These are phyloP conservation scores for Saccharomycopsis amapae DNA, from an alignment of 805 yeast genomes.

Conservation along the genomic window DNA sequence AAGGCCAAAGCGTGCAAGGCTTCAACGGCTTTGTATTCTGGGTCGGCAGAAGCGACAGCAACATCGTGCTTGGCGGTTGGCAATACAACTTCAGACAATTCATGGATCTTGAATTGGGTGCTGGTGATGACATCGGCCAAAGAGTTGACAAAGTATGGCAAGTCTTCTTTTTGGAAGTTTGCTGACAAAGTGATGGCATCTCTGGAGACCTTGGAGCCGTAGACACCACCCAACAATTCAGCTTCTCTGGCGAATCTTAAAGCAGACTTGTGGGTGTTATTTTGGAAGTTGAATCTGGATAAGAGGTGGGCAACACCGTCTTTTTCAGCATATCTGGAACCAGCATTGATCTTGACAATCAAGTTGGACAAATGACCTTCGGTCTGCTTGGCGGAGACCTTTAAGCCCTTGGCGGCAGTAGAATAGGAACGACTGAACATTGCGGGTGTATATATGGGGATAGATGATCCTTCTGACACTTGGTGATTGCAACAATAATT, in stretches of 20 bases:
- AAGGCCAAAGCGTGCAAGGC: constrained; percentile 73
- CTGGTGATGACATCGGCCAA: constrained; percentile 66
- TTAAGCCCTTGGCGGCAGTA: constrained; percentile 35
- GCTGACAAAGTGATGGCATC: constrained; percentile 78
- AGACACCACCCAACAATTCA: constrained; percentile 84
- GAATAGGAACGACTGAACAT: constrained; percentile 24
- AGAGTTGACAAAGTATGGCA: constrained; percentile 87
- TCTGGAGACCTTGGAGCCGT: constrained; percentile 66
- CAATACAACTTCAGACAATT: constrained; percentile 70
- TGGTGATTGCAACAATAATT: no score
- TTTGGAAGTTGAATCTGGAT: constrained; percentile 76
- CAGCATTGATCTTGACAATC: constrained; percentile 78
- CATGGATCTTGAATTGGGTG: constrained; percentile 76
- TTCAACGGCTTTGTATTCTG: constrained; percentile 62
- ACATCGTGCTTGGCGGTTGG: constrained; percentile 71
- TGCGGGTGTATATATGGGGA: no score
- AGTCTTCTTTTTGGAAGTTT: constrained; percentile 74
- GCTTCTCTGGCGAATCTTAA: constrained; percentile 90
- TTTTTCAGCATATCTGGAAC: constrained; percentile 61
- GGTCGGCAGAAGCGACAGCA: constrained; percentile 41
- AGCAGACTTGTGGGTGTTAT: constrained; percentile 78
- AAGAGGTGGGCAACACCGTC: constrained; percentile 85
- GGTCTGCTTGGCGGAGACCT: constrained; percentile 50
- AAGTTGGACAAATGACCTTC: constrained; percentile 65
- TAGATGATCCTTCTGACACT: no score